Base-by-base conservation (phyloP, 257 asterid species). In the Paraleonurus japonicus region DNA sequence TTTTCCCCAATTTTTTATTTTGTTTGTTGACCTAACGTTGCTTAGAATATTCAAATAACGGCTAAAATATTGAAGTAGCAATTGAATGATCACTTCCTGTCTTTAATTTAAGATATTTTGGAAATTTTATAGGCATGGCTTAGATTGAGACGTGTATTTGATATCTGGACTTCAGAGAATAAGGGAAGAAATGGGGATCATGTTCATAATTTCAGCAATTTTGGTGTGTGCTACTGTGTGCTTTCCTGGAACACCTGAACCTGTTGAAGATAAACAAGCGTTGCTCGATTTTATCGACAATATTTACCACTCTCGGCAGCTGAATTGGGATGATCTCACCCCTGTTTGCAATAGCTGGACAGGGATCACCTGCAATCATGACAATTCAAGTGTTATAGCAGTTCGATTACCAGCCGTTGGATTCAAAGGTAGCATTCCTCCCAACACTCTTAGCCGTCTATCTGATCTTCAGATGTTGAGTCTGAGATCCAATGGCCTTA, bases 401-500 rank as follows among this genome's bases (percentile, higher is more conserved):
- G 77, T 85, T 41, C 63, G 87, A 15, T 69, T 85, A 73, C 90
- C 90, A 0, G 86, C 67, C 37, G 57, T 74, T 27, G 90, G 90
- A 20, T 76, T 85, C 64, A 62, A 35, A 23, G 90, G 86, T 50
- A 16, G 16, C 23, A 69, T 85, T 61, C 84, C 90, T 54, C 10
- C 66, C 13, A 81, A 83, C 81, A 82, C 86, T 39, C 76, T 85
- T 22, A 65, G 85, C 71, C 87, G 87, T 2, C 70, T 85, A 55
- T 78, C 87, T 2, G 76, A 51, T 4, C 84, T 85, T 27, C 83
- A 80, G 77, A 81, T 72, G 76, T 72, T 85, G 79, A 85, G 87
- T 22, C 51, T 85, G 27, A 78, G 84, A 79, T 85, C 87, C 73
- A 85, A 85, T 53, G 77, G 71, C 45, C 79, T 85, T 0, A 66